These are phyloP conservation scores for Saturnispora silvae DNA, from an alignment of 805 yeast genomes.

Conservation along the genomic window DNA sequence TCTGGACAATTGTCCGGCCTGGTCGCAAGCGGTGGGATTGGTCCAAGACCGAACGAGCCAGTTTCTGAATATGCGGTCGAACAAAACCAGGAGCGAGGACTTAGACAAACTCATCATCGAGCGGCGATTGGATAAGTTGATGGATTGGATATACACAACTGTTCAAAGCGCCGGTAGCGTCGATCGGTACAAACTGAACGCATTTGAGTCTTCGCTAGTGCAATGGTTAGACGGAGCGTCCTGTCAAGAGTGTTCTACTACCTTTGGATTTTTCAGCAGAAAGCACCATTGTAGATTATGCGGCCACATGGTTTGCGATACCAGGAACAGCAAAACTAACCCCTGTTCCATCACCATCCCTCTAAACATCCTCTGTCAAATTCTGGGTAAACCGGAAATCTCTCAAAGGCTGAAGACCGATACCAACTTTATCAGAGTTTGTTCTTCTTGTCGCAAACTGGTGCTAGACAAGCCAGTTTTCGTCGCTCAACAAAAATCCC, in stretches of 20 bases:
- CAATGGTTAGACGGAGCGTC: slow-evolving; percentile 51
- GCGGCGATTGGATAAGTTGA: slow-evolving; percentile 37
- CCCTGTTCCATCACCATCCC: slow-evolving; percentile 73
- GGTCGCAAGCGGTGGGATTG: slow-evolving; percentile 16
- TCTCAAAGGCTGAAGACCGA: slow-evolving; percentile 10
- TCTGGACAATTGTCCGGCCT: slow-evolving; percentile 43
- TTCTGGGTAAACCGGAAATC: slow-evolving; percentile 19
- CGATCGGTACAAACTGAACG: slow-evolving; percentile 14
- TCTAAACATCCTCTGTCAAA: slow-evolving; percentile 29
- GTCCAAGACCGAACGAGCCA: slow-evolving; percentile 8
- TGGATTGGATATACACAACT: slow-evolving; percentile 51
- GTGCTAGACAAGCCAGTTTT: slow-evolving; percentile 32
- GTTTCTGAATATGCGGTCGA: slow-evolving; percentile 34
- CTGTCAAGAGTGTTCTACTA: slow-evolving; percentile 55
- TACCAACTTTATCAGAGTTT: slow-evolving; percentile 40
- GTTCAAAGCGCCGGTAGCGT: slow-evolving; percentile 26
- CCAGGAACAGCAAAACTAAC: slow-evolving; percentile 36
- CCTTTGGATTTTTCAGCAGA: slow-evolving; percentile 44
- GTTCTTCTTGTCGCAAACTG: slow-evolving; percentile 55
- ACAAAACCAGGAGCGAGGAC: slow-evolving; percentile 25
- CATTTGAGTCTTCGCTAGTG: slow-evolving; percentile 38
- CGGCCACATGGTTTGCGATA: slow-evolving; percentile 74
- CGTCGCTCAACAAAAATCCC: neutral
- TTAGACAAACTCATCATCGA: slow-evolving; percentile 31
- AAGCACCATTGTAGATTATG: slow-evolving; percentile 91